These are phyloP conservation scores for Yamadazyma dushanensis DNA, from an alignment of 1,139 yeast genomes.

Conservation along the genomic window DNA sequence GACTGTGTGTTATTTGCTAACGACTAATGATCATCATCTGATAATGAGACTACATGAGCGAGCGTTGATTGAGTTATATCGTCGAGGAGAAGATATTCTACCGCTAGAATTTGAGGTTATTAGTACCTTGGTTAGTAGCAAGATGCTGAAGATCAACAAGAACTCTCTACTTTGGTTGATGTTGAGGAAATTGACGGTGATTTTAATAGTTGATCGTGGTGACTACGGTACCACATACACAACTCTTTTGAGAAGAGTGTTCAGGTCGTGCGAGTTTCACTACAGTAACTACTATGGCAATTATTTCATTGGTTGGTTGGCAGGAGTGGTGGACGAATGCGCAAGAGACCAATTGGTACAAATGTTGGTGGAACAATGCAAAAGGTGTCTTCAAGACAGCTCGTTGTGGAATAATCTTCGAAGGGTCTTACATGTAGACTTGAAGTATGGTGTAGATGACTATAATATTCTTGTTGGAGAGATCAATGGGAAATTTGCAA, in stretches of 20 bases:
- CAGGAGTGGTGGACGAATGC: conserved; percentile 6
- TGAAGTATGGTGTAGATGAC: conserved; percentile 14
- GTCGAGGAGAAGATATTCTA: conserved; percentile 14
- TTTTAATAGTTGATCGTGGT: conserved; percentile 9
- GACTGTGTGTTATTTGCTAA: conserved; percentile 36
- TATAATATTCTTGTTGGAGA: conserved; percentile 16
- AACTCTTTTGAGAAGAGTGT: conserved; percentile 20
- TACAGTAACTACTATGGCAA: conserved; percentile 45
- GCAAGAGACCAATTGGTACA: neutral
- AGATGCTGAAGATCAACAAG: conserved; percentile 40
- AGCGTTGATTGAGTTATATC: conserved; percentile 19
- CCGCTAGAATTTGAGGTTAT: conserved; percentile 30
- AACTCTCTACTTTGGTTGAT: conserved; percentile 44
- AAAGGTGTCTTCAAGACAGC: conserved; percentile 27
- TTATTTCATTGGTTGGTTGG: conserved; percentile 33
- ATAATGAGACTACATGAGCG: conserved; percentile 31
- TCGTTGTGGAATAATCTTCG: conserved; percentile 34
- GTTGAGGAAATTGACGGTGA: conserved; percentile 29
- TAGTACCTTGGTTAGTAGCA: conserved; percentile 32
- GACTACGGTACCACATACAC: conserved; percentile 4
- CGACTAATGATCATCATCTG: conserved; percentile 45
- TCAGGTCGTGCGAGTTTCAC: conserved; percentile 36
- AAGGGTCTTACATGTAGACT: neutral
- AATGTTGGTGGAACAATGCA: conserved; percentile 18
- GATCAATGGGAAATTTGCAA: conserved; percentile 8